Conservation (phyloP, 2,329 filamentous ascomycete species). For the Aspergillus neoniger region DNA sequence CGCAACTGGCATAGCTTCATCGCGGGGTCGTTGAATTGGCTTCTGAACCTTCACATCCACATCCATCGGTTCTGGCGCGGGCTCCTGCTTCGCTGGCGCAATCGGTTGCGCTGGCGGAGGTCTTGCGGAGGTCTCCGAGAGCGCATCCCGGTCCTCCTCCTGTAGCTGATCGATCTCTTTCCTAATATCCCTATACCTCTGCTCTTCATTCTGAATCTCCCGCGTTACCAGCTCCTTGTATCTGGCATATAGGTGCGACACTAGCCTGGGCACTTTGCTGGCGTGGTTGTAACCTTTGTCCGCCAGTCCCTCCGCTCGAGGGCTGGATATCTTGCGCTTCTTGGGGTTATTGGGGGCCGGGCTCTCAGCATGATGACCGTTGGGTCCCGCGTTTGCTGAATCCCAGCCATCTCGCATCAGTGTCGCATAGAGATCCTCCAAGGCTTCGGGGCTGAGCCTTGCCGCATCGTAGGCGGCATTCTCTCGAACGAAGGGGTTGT, state of each 20-base stretch:
- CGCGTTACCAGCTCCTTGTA: conserved; percentile 71
- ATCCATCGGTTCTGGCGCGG: conserved; percentile 30
- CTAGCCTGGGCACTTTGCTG: conserved; percentile 68
- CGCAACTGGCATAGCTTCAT: conserved; percentile 7
- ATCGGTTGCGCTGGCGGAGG: conserved; percentile 6
- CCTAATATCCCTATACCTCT: conserved; percentile 62
- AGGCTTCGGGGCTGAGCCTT: conserved; percentile 73
- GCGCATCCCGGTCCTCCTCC: conserved; percentile 57
- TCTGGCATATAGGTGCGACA: conserved; percentile 71
- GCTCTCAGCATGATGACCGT: conserved; percentile 28
- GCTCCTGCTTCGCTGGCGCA: conserved; percentile 16
- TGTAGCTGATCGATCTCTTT: conserved; percentile 70
- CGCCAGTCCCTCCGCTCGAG: conserved; percentile 63
- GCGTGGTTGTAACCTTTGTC: conserved; percentile 65
- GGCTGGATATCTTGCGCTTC: conserved; percentile 73
- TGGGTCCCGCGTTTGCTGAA: conserved; percentile 35
- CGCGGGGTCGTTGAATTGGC: conserved; percentile 14
- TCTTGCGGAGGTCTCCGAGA: conserved; percentile 9
- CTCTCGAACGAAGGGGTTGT: conserved; percentile 70
- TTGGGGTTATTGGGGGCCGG: conserved; percentile 54
- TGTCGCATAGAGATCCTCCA: conserved; percentile 76
- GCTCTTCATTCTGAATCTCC: conserved; percentile 74
- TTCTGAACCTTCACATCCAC: conserved; percentile 31
- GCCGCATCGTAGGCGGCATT: conserved; percentile 70
- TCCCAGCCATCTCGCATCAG: conserved; percentile 73